These are phyloP conservation scores for Sugiyamaella sp. DNA, from an alignment of 1,139 yeast species.

Conservation along the genomic window DNA sequence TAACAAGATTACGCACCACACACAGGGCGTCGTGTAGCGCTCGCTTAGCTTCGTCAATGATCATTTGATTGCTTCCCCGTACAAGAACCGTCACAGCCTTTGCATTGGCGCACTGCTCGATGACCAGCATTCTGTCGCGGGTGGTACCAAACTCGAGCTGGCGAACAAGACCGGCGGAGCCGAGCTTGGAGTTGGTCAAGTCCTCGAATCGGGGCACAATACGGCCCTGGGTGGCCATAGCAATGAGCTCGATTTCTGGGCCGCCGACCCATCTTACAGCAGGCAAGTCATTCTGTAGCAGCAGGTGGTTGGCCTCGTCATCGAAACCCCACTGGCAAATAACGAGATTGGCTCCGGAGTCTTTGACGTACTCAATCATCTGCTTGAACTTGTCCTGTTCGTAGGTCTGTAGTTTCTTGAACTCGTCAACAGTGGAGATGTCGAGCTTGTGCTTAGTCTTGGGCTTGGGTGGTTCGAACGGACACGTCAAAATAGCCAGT, in stretches of 20 bases:
- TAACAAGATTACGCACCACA: constrained; percentile 93
- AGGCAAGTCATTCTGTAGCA: constrained; percentile 83
- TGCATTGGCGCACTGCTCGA: constrained; percentile 86
- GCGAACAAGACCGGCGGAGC: constrained; percentile 80
- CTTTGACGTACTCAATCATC: constrained; percentile 86
- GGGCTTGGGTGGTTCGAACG: constrained; percentile 99
- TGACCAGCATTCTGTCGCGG: constrained; percentile 91
- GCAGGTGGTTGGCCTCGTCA: constrained; percentile 95
- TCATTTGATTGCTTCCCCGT: constrained; percentile 97
- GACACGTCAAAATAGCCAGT: constrained; percentile 94
- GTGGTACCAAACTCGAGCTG: constrained; percentile 97
- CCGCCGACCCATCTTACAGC: constrained; percentile 99
- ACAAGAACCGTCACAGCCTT: constrained; percentile 92
- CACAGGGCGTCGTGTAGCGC: constrained; percentile 96
- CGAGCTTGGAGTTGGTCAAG: constrained; percentile 77
- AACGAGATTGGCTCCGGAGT: constrained; percentile 92
- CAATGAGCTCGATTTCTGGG: constrained; percentile 91
- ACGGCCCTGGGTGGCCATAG: constrained; percentile 96
- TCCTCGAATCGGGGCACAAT: constrained; percentile 98
- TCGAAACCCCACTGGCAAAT: constrained; percentile 99
- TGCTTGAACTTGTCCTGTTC: constrained; percentile 89
- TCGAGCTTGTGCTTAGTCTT: constrained; percentile 97
- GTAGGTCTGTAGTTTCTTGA: constrained; percentile 83
- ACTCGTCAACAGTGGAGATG: constrained; percentile 89
- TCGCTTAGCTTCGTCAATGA: constrained; percentile 93